Base-by-base conservation (phyloP, 768 basidiomycete genomes). In the Holtermannia corniformis region DNA sequence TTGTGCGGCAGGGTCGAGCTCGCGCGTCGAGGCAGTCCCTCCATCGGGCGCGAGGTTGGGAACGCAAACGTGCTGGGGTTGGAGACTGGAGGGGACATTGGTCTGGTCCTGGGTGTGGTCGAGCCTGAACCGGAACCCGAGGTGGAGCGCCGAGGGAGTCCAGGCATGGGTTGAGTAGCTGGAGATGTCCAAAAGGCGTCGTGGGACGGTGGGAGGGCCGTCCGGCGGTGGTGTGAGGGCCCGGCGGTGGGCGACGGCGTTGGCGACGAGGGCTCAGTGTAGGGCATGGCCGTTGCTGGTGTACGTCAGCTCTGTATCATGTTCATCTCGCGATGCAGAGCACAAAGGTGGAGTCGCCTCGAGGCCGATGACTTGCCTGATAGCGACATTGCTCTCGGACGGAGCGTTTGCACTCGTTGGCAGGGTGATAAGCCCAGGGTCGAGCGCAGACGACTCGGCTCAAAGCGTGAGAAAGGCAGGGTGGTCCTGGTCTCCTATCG, bases 241-340 rank as follows among this genome's bases (percentile, higher is more conserved):
- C 65, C 62, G 42, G 59, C 60, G 22, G 28, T 54, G 16, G 64
- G 58, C 46, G 70, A 68, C 19, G 59, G 49, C 2, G 65, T 5
- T 4, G 67, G 65, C 4, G 67, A 64, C 19, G 60, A 62, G 21
- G 70, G 70, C 40, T 63, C 61, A 20, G 67, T 58, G 65, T 71
- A 71, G 20, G 70, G 70, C 70, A 71, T 71, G 40, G 28, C 57
- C 50, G 41, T 13, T 22, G 27, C 26, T 45, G n/a, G n/a, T n/a
- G n/a, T n/a, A n/a, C n/a, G n/a, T n/a, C n/a, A n/a, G n/a, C n/a
- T n/a, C n/a, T n/a, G n/a, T n/a, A n/a, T n/a, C n/a, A n/a, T n/a
- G n/a, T n/a, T n/a, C n/a, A n/a, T n/a, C n/a, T n/a, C n/a, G n/a
- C n/a, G n/a, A n/a, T n/a, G n/a, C n/a, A n/a, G n/a, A n/a, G n/a